Evolutionary conservation across 768 basidiomycete genomes (phyloP), one percentile per base, ranked within the genome.

Genomic region (Lactifluus rugatus): DNA sequence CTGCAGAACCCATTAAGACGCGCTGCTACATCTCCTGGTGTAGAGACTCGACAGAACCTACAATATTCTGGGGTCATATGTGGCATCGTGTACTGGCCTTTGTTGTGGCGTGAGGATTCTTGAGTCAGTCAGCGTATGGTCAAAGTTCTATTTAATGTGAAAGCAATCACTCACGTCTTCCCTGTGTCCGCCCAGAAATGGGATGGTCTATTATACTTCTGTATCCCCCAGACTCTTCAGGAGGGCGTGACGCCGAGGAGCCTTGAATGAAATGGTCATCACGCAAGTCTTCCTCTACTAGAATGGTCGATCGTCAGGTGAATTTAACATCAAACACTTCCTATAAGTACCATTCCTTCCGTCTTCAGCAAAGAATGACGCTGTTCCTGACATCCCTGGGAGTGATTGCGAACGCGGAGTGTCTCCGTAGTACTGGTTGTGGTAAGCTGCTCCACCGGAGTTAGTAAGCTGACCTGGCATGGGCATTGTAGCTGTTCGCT

Each of bases 1-100:
- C 37, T n/a, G 28, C 57, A 58, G 46, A 58, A 58, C 17, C 57
- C 57, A 26, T n/a, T 23, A 17, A 41, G 32, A 21, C 45, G 28
- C 3, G 10, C 28, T 11, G 31, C 14, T 25, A 11, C 17, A 4
- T 26, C 41, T 39, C 37, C 11, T 17, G 26, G 25, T 26, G 13
- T 2, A 5, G 6, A 0, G 2, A 0, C 5, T 14, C 7, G 0
- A 48, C 57, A 58, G 1, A 19, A 9, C 14, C 11, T 41, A 19
- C 51, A 53, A 1, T 8, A 2, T 19, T 19, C 41, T 19, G n/a
- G 2, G 5, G n/a, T 17, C 37, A 14, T 14, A 6, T 16, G 41
- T 3, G 13, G 28, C 31, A 11, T n/a, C 5, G 5, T 26, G 4
- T 34, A 31, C 28, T 2, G 49, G 26, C 17, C 37, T 39, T 14